Base-by-base conservation (phyloP, 2,329 filamentous ascomycete species). In the Xylariaceae sp. region DNA sequence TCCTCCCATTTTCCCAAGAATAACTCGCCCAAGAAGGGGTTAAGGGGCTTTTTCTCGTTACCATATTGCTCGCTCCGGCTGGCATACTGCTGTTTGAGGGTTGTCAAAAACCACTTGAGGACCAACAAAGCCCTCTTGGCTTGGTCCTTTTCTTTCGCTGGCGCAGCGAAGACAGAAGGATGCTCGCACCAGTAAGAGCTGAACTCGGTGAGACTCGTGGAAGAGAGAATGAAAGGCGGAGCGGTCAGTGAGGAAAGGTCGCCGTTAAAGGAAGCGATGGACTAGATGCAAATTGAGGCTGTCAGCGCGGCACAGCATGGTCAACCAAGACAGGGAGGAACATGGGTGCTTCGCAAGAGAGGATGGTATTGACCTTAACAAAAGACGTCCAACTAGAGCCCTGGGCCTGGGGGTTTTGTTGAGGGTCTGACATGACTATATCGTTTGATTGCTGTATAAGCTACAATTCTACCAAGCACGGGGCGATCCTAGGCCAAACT, bases 1-100 rank as follows among this genome's bases (percentile, higher is more conserved):
- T 63, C 60, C 32, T 62, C 54, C 49, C 60, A 61, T 33, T 60
- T 58, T 1, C 51, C 55, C 9, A 76, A 48, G 48, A 75, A 76
- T 1, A 75, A 44, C 54, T 76, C 73, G 13, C 73, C 73, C 0
- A 76, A 59, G 38, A 76, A 76, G 6, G 73, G 72, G 43, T 76
- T 76, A 6, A 76, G 63, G 2, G 73, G 73, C 49, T 76, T 76
- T 55, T 72, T 72, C 56, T 74, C 73, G 45, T 69, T 72, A 28
- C 68, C 62, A 22, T 60, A 62, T 7, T 71, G 67, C 22, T 66
- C 64, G 37, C 69, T 61, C 35, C 70, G 44, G 53, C 67, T 53
- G 9, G 73, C 64, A 49, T 75, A 75, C 39, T 74, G 62, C 38
- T 75, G 71, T 39, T 63, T 68, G 22, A 75, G 63, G 4, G 70